These are phyloP conservation scores for Coemansia sp. DNA, from an alignment of 192 early-diverging fungal species.

Conservation along the genomic window DNA sequence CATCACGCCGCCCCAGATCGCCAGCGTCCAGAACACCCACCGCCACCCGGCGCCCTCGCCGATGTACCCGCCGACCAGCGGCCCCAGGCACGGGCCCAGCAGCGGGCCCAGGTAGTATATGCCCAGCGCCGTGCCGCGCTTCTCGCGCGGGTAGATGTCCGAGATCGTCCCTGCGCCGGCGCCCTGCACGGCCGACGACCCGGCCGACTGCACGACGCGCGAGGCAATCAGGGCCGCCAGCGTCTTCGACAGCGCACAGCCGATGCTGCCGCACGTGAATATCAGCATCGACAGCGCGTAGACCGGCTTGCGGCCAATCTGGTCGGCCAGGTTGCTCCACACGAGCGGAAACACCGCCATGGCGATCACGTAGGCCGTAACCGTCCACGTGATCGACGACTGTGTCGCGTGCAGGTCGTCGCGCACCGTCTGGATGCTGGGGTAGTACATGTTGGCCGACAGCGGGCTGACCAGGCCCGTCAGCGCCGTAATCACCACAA, in stretches of 20 bases:
- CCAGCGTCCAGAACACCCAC: slow-evolving; percentile 59
- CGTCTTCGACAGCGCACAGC: slow-evolving; percentile 45
- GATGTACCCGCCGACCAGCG: slow-evolving; percentile 56
- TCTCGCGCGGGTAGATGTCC: slow-evolving; percentile 52
- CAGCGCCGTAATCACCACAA: slow-evolving; percentile 43
- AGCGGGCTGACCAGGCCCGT: slow-evolving; percentile 52
- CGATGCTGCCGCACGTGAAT: slow-evolving; percentile 46
- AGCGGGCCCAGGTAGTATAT: slow-evolving; percentile 54
- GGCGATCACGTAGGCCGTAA: slow-evolving; percentile 49
- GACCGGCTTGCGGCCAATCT: slow-evolving; percentile 49
- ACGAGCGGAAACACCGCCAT: slow-evolving; percentile 55
- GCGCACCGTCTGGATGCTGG: slow-evolving; percentile 38
- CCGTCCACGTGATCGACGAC: slow-evolving; percentile 41
- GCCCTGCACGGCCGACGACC: slow-evolving; percentile 50
- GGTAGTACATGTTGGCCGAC: slow-evolving; percentile 53
- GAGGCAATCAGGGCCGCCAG: slow-evolving; percentile 41
- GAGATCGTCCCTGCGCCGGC: slow-evolving; percentile 55
- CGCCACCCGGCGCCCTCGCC: slow-evolving; percentile 54
- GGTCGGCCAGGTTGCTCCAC: slow-evolving; percentile 56
- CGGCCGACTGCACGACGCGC: slow-evolving; percentile 51
- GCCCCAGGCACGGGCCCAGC: slow-evolving; percentile 54
- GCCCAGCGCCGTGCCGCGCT: slow-evolving; percentile 57
- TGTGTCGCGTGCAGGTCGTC: slow-evolving; percentile 46
- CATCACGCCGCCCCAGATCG: slow-evolving; percentile 56
- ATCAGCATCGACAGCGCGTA: slow-evolving; percentile 48